Percentiles rank a stretch among this genome's conserved stretches.
These are phyloP conservation scores for Jatropha podagrica DNA, from an alignment of 441 rosid species.

Conservation along the genomic window DNA sequence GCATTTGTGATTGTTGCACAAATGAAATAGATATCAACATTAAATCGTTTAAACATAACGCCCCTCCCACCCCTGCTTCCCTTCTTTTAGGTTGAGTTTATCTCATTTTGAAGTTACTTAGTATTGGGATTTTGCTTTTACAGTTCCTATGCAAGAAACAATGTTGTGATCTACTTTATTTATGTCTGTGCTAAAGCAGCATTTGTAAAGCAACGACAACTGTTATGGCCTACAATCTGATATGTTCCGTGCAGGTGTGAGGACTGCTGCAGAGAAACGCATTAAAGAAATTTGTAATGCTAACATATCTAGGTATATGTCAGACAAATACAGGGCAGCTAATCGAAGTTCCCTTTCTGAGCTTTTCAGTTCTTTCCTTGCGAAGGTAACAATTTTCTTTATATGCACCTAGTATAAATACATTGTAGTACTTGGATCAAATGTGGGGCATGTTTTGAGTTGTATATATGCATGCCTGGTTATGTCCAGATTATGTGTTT, in stretches of 20 bases:
- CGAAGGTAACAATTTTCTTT: slow-evolving; percentile 47
- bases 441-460: not conserved
- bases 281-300: slow-evolving; percentile 50
- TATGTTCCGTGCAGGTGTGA: slow-evolving; percentile 38
- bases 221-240: not conserved
- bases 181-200: too few relatives aligned
- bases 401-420: not conserved
- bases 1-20: not conserved
- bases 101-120: not conserved
- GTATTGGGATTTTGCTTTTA: not conserved
- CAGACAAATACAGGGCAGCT: slow-evolving; percentile 37
- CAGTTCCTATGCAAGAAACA: not conserved
- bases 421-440: not conserved
- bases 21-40: not conserved
- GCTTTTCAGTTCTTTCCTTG: slow-evolving; percentile 77
- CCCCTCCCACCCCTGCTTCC: not conserved
- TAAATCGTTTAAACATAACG: not conserved
- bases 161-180: not conserved
- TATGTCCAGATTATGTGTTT: not conserved
- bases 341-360: slow-evolving; percentile 71
- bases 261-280: slow-evolving; percentile 58
- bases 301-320: slow-evolving; percentile 54
- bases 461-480: not conserved
- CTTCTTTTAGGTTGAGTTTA: not conserved
- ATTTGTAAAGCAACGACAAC: not conserved